Evolutionary conservation across 2,329 filamentous ascomycete genomes (phyloP).

Genomic region (Geosmithia putterillii): DNA sequence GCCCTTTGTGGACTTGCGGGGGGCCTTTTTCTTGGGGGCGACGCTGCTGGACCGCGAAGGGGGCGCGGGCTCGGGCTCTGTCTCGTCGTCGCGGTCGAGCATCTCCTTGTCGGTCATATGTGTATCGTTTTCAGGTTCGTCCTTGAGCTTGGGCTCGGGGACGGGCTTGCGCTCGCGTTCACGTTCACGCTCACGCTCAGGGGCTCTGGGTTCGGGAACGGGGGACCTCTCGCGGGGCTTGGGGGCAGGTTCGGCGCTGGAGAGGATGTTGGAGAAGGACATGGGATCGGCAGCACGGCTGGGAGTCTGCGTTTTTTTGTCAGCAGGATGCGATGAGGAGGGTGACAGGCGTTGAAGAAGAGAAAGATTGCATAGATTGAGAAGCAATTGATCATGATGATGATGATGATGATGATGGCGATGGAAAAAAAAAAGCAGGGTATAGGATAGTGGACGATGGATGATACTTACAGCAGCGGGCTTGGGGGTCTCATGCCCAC

Average conservation of each 20-base stretch:
- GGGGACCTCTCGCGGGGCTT: conserved; percentile 36
- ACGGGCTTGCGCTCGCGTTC: conserved; percentile 5
- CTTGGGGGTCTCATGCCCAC: conserved; percentile 27
- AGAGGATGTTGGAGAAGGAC: conserved; percentile 93
- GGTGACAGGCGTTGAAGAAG: background rate
- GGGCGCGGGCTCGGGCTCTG: conserved; percentile 16
- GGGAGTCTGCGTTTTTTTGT: conserved; percentile 44
- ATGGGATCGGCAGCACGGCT: conserved; percentile 74
- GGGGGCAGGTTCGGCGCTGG: conserved; percentile 57
- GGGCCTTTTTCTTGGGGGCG: conserved; percentile 15
- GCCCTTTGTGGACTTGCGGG: conserved; percentile 29
- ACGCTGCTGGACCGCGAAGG: conserved; percentile 7
- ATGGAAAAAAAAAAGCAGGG: background rate
- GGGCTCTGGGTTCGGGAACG: conserved; percentile 11
- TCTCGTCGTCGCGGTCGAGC: conserved; percentile 18
- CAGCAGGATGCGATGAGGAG: background rate
- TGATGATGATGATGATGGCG: background rate
- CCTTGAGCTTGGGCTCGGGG: conserved; percentile 1
- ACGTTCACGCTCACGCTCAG: conserved; percentile 6
- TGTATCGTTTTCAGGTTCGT: conserved; percentile 17
- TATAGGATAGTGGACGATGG: no score
- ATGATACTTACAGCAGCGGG: conserved; percentile 23
- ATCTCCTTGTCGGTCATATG: conserved; percentile 7
- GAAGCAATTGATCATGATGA: background rate
- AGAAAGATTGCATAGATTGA: background rate